phyloP scores from a whole-genome alignment of 352 stramenopile species.

The Phytophthora sojae region DNA sequence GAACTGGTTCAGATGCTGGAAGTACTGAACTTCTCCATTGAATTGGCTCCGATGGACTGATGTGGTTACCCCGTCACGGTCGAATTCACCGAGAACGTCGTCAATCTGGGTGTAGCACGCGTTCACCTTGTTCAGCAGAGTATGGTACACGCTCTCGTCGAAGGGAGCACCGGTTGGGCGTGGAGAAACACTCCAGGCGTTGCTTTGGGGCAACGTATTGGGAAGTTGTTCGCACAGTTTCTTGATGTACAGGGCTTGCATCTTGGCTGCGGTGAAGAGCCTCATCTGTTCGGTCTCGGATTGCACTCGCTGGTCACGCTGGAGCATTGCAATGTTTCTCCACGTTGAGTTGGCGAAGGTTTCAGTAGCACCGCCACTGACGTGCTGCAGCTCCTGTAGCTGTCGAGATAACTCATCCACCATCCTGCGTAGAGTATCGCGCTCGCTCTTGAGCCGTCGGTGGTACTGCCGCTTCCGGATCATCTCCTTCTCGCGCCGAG shows the following conservation, averaged over 20 bases:
- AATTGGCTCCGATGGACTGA: background rate
- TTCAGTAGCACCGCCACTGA: background rate
- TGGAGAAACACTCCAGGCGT: background rate
- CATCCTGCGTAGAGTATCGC: slow-evolving; percentile 2
- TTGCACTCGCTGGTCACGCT: slow-evolving; percentile 11
- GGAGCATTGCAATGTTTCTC: slow-evolving; percentile 14
- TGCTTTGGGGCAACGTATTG: background rate
- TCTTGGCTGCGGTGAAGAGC: slow-evolving; percentile 15
- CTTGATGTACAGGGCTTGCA: slow-evolving; percentile 22
- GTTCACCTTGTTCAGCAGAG: background rate
- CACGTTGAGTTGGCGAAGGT: slow-evolving; percentile 3
- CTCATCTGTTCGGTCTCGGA: slow-evolving; percentile 17
- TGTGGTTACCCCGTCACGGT: slow-evolving; percentile 6
- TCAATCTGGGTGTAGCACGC: slow-evolving; percentile 13
- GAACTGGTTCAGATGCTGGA: slow-evolving; percentile 25
- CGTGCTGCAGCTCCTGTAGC: slow-evolving; percentile 9
- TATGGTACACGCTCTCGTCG: slow-evolving; percentile 7
- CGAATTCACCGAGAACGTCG: slow-evolving; percentile 11
- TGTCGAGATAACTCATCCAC: slow-evolving; percentile 7
- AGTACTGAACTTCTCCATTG: slow-evolving; percentile 8
- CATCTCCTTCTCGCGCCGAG: slow-evolving; percentile 1
- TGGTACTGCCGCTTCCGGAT: slow-evolving; percentile 10
- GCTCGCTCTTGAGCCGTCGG: slow-evolving; percentile 12
- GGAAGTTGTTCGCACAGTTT: slow-evolving; percentile 15
- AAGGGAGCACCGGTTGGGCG: background rate